Percentiles rank a stretch among this genome's conserved stretches.
Conservation (phyloP, 2,329 filamentous ascomycete species). For the Pyrenophora tritici-repentis region DNA sequence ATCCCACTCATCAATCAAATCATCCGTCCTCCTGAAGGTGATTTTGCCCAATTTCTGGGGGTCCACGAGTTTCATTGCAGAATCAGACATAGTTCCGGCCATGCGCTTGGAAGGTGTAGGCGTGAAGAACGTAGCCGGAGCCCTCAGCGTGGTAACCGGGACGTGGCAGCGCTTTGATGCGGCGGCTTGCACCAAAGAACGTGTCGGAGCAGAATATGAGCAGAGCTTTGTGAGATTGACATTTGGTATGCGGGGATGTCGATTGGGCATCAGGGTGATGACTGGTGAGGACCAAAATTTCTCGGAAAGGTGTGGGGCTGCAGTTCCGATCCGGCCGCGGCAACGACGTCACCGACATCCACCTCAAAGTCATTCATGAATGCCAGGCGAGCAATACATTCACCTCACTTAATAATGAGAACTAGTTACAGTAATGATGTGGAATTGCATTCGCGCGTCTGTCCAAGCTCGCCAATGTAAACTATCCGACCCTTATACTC, state of each 20-base stretch:
- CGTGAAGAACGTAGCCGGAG: constrained; percentile 4
- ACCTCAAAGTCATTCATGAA: too few species aligned
- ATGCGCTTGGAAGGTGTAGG: background rate
- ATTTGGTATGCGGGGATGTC: constrained; percentile 41
- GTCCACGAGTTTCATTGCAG: constrained; percentile 47
- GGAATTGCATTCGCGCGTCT: too few species aligned
- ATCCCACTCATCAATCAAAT: constrained; percentile 44
- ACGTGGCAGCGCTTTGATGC: constrained; percentile 19
- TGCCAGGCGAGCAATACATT: too few species aligned
- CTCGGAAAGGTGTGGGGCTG: constrained; percentile 23
- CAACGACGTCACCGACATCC: constrained; percentile 26
- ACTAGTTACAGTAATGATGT: too few species aligned
- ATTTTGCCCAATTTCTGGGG: constrained; percentile 48
- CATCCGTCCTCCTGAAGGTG: constrained; percentile 34
- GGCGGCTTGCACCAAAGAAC: constrained; percentile 35
- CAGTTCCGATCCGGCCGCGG: constrained; percentile 29
- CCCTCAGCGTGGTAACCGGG: constrained; percentile 33
- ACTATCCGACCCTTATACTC: too few species aligned
- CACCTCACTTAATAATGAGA: too few species aligned
- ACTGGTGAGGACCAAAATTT: constrained; percentile 34
- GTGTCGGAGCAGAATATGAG: constrained; percentile 15
- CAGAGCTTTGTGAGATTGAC: constrained; percentile 30
- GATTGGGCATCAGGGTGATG: constrained; percentile 41
- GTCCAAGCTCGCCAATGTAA: too few species aligned
- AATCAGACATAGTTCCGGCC: constrained; percentile 37